phyloP scores from a whole-genome alignment of 2,329 filamentous ascomycete genomes.

The Verticillium zaregamsianum region DNA sequence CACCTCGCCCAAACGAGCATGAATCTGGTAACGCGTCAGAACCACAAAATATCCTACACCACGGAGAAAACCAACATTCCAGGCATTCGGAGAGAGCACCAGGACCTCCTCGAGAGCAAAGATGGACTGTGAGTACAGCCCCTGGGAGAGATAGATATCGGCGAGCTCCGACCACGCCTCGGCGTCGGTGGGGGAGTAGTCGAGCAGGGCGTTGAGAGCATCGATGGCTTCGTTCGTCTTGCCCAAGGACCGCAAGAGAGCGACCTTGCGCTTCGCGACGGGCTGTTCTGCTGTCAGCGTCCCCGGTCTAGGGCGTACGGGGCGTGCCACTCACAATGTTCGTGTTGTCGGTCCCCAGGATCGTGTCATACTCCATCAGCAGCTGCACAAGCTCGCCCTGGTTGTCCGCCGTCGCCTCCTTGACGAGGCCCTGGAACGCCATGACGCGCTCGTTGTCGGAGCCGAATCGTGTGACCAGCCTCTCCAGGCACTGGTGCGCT shows the following conservation, averaged over 20 bases:
- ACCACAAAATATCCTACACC: background rate
- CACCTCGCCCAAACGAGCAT: conserved; percentile 82
- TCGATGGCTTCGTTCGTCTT: conserved; percentile 68
- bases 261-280: conserved; percentile 78
- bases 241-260: conserved; percentile 71
- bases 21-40: conserved; percentile 53
- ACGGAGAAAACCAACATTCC: conserved; percentile 67
- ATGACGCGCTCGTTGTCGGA: conserved; percentile 79
- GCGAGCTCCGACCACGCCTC: conserved; percentile 92
- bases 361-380: conserved; percentile 71
- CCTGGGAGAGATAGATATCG: conserved; percentile 79
- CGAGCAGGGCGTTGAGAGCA: conserved; percentile 70
- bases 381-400: conserved; percentile 63
- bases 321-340: conserved; percentile 64
- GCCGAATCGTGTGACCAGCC: conserved; percentile 77
- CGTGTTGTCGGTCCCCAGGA: conserved; percentile 67
- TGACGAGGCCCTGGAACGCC: conserved; percentile 75
- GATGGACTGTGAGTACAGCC: conserved; percentile 75
- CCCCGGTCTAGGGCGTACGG: background rate
- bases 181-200: conserved; percentile 81
- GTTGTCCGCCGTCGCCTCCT: conserved; percentile 74
- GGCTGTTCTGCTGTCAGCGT: conserved; percentile 49
- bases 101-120: conserved; percentile 89
- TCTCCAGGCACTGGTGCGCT: conserved; percentile 70
- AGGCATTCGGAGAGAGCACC: conserved; percentile 82